These are phyloP conservation scores for Plectosphaerella cucumerina DNA, from an alignment of 2,329 filamentous ascomycete species.

Conservation along the genomic window DNA sequence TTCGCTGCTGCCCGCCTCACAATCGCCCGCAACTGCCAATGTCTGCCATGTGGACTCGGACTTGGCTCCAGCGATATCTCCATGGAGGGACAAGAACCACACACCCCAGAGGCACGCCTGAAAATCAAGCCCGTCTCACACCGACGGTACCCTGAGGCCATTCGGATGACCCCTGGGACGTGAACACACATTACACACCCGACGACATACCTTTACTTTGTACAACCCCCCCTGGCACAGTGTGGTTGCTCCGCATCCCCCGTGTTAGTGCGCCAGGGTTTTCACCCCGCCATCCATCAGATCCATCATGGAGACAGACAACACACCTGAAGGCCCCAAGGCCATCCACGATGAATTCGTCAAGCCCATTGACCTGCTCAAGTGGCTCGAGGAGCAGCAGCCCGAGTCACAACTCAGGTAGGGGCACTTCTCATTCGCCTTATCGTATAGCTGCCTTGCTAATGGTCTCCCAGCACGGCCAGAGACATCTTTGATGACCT, in stretches of 20 bases:
- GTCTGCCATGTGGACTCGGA: too few relatives aligned
- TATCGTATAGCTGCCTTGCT: background rate
- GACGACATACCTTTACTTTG: too few relatives aligned
- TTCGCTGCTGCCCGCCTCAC: too few relatives aligned
- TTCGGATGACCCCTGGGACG: too few relatives aligned
- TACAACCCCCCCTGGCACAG: too few relatives aligned
- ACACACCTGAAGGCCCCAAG: background rate
- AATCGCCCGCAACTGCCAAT: too few relatives aligned
- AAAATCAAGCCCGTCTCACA: background rate
- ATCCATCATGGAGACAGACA: background rate
- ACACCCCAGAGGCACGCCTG: background rate
- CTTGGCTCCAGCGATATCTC: background rate
- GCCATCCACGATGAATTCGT: constrained; percentile 17
- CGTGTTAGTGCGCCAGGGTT: background rate
- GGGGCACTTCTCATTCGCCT: constrained; percentile 11
- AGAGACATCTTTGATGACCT: constrained; percentile 42
- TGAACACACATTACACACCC: too few relatives aligned
- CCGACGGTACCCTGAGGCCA: background rate
- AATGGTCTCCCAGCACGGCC: constrained; percentile 21
- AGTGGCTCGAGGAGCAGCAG: constrained; percentile 39
- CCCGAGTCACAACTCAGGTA: constrained; percentile 29
- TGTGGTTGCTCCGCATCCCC: too few relatives aligned
- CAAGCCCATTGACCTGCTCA: constrained; percentile 29
- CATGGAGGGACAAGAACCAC: too few relatives aligned
- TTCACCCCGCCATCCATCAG: background rate